These are phyloP conservation scores for Panicum hallii DNA, from an alignment of 202 grass and related monocot genomes.

Conservation along the genomic window DNA sequence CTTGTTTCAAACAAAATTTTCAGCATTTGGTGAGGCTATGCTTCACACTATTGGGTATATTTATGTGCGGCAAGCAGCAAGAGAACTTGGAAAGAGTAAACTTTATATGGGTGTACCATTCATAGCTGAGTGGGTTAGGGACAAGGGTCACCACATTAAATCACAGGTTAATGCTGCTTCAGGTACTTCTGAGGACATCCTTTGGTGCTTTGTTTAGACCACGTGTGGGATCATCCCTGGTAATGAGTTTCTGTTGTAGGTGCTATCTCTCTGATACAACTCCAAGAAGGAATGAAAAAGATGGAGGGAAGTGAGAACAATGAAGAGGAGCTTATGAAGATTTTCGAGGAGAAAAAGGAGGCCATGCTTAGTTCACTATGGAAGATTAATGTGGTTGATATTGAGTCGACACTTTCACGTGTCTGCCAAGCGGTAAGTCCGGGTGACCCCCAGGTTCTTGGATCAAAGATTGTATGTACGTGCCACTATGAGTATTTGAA, in stretches of 20 bases:
- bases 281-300: conserved; percentile 95
- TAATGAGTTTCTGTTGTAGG: conserved; percentile 58
- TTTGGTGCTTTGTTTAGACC: conserved; percentile 22
- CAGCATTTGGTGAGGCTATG: conserved; percentile 99
- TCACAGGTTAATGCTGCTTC: conserved; percentile 96
- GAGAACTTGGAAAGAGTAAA: conserved; percentile 81
- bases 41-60: conserved; percentile 96
- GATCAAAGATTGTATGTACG: not conserved
- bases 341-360: conserved; percentile 89
- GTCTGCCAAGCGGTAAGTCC: conserved; percentile 84
- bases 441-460: not conserved
- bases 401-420: conserved; percentile 79
- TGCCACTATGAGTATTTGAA: not conserved
- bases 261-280: conserved; percentile 81
- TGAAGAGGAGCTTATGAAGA: conserved; percentile 66
- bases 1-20: conserved; percentile 44
- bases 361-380: conserved; percentile 83
- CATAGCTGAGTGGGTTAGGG: conserved; percentile 96
- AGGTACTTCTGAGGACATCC: conserved; percentile 59
- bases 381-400: conserved; percentile 99
- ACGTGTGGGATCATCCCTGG: not conserved
- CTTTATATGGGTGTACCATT: conserved; percentile 86
- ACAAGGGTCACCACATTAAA: conserved; percentile 93
- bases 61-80: conserved; percentile 83
- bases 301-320: conserved; percentile 62